Evolutionary conservation across 129 eudicot species (phyloP).

Genomic region (Pseudognaphalium luteoalbum): DNA sequence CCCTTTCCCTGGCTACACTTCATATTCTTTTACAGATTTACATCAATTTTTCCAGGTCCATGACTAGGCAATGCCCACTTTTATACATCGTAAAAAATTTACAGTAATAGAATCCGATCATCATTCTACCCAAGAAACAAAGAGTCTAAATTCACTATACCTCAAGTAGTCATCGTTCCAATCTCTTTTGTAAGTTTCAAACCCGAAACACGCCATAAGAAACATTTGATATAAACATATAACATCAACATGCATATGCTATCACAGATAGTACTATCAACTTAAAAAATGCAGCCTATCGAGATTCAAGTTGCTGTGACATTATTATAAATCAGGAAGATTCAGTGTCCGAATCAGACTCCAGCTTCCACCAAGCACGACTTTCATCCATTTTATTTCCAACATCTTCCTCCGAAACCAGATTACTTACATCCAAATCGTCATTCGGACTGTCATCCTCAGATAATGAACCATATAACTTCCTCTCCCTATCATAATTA

Average conservation of each 20-base stretch:
- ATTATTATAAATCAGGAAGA: constrained; percentile 13
- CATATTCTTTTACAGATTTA: too few species aligned
- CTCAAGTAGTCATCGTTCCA: too few species aligned
- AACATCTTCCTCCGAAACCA: constrained; percentile 34
- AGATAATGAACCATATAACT: constrained; percentile 10
- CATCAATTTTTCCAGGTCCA: too few species aligned
- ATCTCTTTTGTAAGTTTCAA: too few species aligned
- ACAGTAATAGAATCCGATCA: too few species aligned
- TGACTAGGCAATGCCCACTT: too few species aligned
- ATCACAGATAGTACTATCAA: background rate
- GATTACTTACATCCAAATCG: constrained; percentile 16
- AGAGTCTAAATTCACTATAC: too few species aligned
- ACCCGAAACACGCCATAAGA: too few species aligned
- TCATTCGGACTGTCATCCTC: constrained; percentile 26
- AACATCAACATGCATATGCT: background rate
- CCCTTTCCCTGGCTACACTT: background rate
- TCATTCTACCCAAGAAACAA: too few species aligned
- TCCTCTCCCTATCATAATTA: background rate
- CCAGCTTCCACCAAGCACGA: constrained; percentile 64
- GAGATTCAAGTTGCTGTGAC: background rate
- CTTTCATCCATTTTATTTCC: constrained; percentile 22
- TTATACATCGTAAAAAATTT: too few species aligned
- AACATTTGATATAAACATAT: background rate
- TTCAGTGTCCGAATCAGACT: constrained; percentile 28
- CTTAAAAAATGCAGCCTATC: background rate